A percentile compares a stretch with the other conserved stretches of the same genome.
These are phyloP conservation scores for Gossypium lobatum DNA, from an alignment of 441 rosid species.

Conservation along the genomic window DNA sequence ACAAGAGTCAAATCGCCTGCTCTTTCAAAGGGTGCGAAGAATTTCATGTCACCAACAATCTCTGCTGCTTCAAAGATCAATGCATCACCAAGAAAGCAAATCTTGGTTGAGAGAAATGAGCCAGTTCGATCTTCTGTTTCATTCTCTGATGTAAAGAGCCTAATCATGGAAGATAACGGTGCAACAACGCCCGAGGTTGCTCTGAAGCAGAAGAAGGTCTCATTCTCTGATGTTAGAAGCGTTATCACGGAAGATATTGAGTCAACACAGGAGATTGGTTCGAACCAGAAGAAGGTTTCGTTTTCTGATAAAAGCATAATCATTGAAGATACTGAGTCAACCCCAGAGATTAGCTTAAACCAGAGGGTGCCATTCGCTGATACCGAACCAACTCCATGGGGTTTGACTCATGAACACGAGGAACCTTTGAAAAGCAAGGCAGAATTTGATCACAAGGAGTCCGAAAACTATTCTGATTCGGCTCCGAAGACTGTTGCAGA, in stretches of 20 bases:
- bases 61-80: constrained; percentile 72
- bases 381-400: background rate
- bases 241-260: constrained; percentile 21
- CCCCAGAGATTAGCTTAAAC: constrained; percentile 17
- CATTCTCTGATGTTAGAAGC: constrained; percentile 31
- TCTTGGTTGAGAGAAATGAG: constrained; percentile 61
- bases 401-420: constrained; percentile 18
- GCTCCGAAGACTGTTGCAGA: constrained; percentile 5
- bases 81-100: constrained; percentile 70
- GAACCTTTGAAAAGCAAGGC: constrained; percentile 14
- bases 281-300: constrained; percentile 29
- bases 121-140: constrained; percentile 37
- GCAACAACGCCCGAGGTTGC: background rate
- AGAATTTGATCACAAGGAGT: background rate
- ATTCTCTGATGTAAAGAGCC: constrained; percentile 28
- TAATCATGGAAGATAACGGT: constrained; percentile 23
- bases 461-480: constrained; percentile 10
- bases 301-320: constrained; percentile 31
- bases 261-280: constrained; percentile 9
- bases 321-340: constrained; percentile 20
- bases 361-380: constrained; percentile 36
- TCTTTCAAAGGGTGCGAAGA: constrained; percentile 40
- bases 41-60: constrained; percentile 89
- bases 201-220: constrained; percentile 6
- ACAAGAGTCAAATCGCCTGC: constrained; percentile 36